Base-by-base conservation (phyloP, 805 yeast species). In the Metschnikowia anglica region DNA sequence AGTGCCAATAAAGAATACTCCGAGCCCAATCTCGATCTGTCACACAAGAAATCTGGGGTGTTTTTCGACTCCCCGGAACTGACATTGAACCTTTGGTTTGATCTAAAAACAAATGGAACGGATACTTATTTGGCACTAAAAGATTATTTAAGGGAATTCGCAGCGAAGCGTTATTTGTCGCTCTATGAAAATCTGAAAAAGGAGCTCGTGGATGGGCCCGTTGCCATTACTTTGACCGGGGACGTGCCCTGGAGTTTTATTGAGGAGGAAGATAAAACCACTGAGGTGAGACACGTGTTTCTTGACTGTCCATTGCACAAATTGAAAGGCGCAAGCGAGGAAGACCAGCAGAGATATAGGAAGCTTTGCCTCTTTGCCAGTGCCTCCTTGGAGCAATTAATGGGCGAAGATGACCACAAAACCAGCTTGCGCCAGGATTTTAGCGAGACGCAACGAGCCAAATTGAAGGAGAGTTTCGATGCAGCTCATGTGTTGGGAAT, bases 171-270 rank as follows among this genome's bases (percentile, higher is more conserved):
- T 2, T 84, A 74, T 55, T 58, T 85, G 30, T 71, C 85, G 1
- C 66, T 70, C 41, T 79, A 64, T 53, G 72, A 80, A 51, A 51
- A 63, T 11, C 48, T 52, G 2, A 48, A 62, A 2, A 56, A 64
- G 0, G 48, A 55, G 17, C 56, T 72, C 43, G 58, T 60, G 2
- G 60, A 67, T 36, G 83, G 82, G 1, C 88, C 88, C 4, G 43
- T 85, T 8, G 75, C 85, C 0, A 66, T 84, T 4, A 72, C 84
- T 5, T 71, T 82, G 23, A 84, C 89, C 0, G 93, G 93, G 1
- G 73, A 80, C 52, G 69, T 77, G 21, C 88, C 89, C 1, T 53
- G 61, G 29, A 74, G 66, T 13, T 44, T 53, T 7, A 59, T 68
- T 2, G 50, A 53, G 34, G 47, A 37, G 13, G 63, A 60, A 35